Conservation (phyloP, 1,284 basidiomycete species). For the Malassezia dermatis region DNA sequence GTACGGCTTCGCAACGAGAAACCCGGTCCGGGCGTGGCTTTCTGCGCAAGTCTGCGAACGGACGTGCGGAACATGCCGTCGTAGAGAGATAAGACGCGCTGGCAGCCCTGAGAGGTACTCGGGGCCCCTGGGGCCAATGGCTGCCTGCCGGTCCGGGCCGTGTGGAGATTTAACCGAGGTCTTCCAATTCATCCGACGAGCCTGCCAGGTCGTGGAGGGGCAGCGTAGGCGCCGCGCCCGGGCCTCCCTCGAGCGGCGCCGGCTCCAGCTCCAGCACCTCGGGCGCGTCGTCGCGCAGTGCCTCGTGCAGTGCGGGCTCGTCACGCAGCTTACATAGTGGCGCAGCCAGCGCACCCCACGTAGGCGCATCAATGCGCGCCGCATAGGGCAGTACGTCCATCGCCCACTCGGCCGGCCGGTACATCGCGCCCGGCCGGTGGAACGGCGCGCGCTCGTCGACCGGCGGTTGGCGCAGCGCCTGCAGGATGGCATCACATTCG, state of each 20-base stretch:
- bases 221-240: neutral
- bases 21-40: neutral
- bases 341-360: neutral
- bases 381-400: constrained; percentile 5
- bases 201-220: neutral
- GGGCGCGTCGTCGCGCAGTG: neutral
- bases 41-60: constrained; percentile 6
- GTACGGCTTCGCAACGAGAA: neutral
- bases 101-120: neutral
- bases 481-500: neutral
- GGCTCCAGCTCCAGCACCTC: neutral
- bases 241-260: neutral
- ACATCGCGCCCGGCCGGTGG: neutral
- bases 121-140: neutral
- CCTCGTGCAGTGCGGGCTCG: neutral
- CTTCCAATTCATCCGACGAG: constrained; percentile 1
- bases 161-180: neutral
- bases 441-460: neutral
- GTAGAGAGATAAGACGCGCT: neutral
- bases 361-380: neutral
- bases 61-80: constrained; percentile 12
- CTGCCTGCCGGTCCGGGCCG: neutral
- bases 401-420: neutral
- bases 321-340: neutral
- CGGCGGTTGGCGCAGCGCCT: neutral